Conservation (phyloP, 352 stramenopile genomes). For the Phytopythium chamaehyphon region DNA sequence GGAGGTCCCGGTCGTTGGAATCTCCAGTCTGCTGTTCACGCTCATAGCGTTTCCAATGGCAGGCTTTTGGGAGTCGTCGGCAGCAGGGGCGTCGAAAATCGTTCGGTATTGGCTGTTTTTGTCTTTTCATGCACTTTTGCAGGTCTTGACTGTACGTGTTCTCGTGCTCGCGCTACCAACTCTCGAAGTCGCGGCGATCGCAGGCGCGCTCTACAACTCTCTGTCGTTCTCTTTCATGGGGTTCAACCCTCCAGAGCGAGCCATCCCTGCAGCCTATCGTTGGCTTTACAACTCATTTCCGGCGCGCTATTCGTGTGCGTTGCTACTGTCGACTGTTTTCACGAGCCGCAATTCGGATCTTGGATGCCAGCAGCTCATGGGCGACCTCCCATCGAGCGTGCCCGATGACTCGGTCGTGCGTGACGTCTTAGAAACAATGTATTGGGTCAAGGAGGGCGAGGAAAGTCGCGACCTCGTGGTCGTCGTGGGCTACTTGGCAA, state of each 20-base stretch:
- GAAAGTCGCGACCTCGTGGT: too few relatives aligned
- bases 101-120: slow-evolving; percentile 40
- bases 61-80: slow-evolving; percentile 23
- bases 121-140: slow-evolving; percentile 31
- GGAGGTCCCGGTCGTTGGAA: slow-evolving; percentile 46
- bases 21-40: slow-evolving; percentile 23
- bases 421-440: too few relatives aligned
- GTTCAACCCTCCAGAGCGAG: slow-evolving; percentile 19
- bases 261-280: slow-evolving; percentile 19
- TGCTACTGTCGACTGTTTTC: too few relatives aligned
- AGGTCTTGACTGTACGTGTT: slow-evolving; percentile 45
- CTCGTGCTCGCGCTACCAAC: slow-evolving; percentile 52
- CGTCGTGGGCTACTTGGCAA: too few relatives aligned
- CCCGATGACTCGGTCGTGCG: too few relatives aligned
- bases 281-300: slow-evolving; percentile 28
- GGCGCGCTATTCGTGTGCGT: too few relatives aligned
- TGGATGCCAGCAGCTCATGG: too few relatives aligned
- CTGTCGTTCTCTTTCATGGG: slow-evolving; percentile 48
- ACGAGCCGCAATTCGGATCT: too few relatives aligned
- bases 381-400: too few relatives aligned
- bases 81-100: slow-evolving; percentile 1
- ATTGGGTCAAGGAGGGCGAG: too few relatives aligned
- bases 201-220: slow-evolving; percentile 34
- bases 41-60: slow-evolving; percentile 62
- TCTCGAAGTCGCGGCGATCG: slow-evolving; percentile 36